phyloP scores from a whole-genome alignment of 306 rosid species.

The Vigna angularis region DNA sequence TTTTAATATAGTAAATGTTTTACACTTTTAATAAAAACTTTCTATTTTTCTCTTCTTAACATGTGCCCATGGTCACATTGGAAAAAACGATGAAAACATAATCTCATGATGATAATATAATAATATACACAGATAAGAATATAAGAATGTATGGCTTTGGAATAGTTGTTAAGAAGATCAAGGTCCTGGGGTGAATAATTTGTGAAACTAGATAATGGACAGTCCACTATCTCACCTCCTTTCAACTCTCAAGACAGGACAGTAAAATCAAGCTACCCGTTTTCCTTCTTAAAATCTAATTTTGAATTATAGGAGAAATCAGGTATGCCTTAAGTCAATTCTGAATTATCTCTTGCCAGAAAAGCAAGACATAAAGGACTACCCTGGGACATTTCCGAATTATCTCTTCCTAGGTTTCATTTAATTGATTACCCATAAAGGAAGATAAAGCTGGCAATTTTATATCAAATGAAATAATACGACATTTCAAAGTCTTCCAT shows the following conservation, averaged over 20 bases:
- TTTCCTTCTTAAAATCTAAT: slow-evolving; percentile 17
- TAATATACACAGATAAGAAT: background rate
- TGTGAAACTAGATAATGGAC: slow-evolving; percentile 3
- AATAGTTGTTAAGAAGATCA: slow-evolving; percentile 20
- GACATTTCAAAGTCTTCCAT: slow-evolving; percentile 8
- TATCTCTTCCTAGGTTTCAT: background rate
- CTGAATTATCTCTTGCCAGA: slow-evolving; percentile 5
- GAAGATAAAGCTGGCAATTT: slow-evolving; percentile 9
- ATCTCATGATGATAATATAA: background rate
- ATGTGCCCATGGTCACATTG: background rate
- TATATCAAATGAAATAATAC: slow-evolving; percentile 29
- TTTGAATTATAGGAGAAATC: background rate
- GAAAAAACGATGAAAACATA: background rate
- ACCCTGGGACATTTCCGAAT: slow-evolving; percentile 4
- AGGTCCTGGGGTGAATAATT: slow-evolving; percentile 1
- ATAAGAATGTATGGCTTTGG: background rate
- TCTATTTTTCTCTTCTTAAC: background rate
- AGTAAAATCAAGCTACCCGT: slow-evolving; percentile 20
- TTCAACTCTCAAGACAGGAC: slow-evolving; percentile 29
- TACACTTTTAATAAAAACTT: background rate
- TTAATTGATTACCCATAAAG: slow-evolving; percentile 12
- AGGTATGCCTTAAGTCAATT: background rate
- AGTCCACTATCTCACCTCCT: slow-evolving; percentile 3
- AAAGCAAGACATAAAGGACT: slow-evolving; percentile 22
- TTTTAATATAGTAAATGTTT: background rate